Base-by-base conservation (phyloP, 1,284 basidiomycete species). In the Malassezia psittaci region DNA sequence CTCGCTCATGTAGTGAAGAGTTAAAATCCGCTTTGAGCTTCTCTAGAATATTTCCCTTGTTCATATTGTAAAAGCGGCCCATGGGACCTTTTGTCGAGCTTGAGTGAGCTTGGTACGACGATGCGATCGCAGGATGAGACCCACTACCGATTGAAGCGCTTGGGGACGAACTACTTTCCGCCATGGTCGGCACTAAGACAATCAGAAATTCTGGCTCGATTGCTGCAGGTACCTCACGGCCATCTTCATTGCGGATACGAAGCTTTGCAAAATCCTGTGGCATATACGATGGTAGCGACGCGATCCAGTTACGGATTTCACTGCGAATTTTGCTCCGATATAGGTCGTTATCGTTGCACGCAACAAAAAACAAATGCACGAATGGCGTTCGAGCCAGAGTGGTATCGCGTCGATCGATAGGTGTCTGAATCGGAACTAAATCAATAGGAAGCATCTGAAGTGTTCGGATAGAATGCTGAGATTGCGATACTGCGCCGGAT, bases 1-100 rank as follows among this genome's bases (percentile, higher is more conserved):
- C 59, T 39, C 60, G 67, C 37, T 96, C 91, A 52, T 84, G 82
- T 75, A 89, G 93, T 62, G 87, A 86, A 0, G 80, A 72, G 67
- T 94, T 96, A 75, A 96, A 96, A 77, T 98, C 94, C 3, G 88
- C 83, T 72, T 82, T 85, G 48, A 96, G 81, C 77, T 90, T 93
- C 75, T 96, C 91, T 53, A 94, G 76, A 9, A 96, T 85, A 15
- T 83, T 84, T 44, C 85, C 81, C 76, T 84, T 90, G 68, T 87
- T 81, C 67, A 88, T 82, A 67, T 85, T 83, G 72, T 89, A 89
- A 69, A 57, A 66, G 49, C 63, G 65, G 54, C 56, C 68, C 64
- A 57, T 67, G 40, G 53, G 62, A 33, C 51, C 63, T 44, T 51
- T 68, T 62, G 90, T 85, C 2, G 94, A 79, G 54, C 94, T 86